A percentile compares a stretch with the other conserved stretches of the same genome.
phyloP scores from a whole-genome alignment of 2,329 filamentous ascomycete species.

The Aspergillus terreus region DNA sequence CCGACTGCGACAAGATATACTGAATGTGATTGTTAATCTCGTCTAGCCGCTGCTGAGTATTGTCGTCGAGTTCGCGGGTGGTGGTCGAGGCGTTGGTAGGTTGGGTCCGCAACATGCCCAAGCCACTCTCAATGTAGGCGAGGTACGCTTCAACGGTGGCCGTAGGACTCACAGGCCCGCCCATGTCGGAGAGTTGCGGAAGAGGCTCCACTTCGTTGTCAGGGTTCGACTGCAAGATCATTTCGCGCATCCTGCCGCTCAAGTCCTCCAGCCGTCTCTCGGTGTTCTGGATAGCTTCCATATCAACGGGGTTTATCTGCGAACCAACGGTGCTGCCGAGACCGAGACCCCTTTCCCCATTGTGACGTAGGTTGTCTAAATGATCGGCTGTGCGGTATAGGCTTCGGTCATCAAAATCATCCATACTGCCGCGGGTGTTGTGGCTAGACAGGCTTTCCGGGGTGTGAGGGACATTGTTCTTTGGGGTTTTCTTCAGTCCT shows the following conservation, averaged over 20 bases:
- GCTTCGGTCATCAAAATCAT: conserved; percentile 73
- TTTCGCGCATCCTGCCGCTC: conserved; percentile 63
- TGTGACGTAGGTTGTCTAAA: conserved; percentile 48
- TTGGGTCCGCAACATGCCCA: conserved; percentile 59
- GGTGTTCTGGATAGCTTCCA: conserved; percentile 57
- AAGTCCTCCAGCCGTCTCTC: conserved; percentile 65
- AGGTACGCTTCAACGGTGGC: conserved; percentile 54
- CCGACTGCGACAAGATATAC: conserved; percentile 50
- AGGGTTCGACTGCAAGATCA: conserved; percentile 52
- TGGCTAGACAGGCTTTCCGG: conserved; percentile 70
- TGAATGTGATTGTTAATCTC: conserved; percentile 64
- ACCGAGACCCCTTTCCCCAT: conserved; percentile 15
- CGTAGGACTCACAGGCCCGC: conserved; percentile 23
- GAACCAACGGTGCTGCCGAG: conserved; percentile 1
- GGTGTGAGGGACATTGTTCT: conserved; percentile 60
- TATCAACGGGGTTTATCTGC: conserved; percentile 12
- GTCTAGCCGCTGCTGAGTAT: conserved; percentile 55
- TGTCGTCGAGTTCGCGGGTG: conserved; percentile 21
- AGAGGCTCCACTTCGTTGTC: conserved; percentile 35
- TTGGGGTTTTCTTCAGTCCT: conserved; percentile 59
- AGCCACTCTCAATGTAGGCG: conserved; percentile 65
- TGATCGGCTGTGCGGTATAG: conserved; percentile 68
- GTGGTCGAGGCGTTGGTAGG: conserved; percentile 4
- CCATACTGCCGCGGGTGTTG: conserved; percentile 48
- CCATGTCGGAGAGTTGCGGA: conserved; percentile 29